Evolutionary conservation across 2,329 filamentous ascomycete genomes (phyloP).

Genomic region (Didymella pomorum): DNA sequence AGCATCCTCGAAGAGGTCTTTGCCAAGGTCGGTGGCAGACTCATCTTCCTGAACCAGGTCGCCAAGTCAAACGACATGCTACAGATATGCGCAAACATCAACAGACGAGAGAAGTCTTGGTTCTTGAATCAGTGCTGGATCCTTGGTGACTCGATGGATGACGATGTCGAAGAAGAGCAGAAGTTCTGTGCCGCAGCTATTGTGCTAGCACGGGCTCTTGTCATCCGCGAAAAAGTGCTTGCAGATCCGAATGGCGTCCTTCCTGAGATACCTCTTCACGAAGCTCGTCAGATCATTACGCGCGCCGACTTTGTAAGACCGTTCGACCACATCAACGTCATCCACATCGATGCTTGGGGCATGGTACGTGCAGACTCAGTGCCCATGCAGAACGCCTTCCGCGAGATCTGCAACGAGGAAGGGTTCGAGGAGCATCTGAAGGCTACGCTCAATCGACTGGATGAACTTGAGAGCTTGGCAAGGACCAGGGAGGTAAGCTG

Average conservation of each 20-base stretch:
- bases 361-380: slow-evolving; percentile 92
- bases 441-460: slow-evolving; percentile 81
- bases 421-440: slow-evolving; percentile 86
- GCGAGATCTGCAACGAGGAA: slow-evolving; percentile 75
- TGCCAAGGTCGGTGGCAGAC: slow-evolving; percentile 82
- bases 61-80: slow-evolving; percentile 85
- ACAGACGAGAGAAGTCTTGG: slow-evolving; percentile 75
- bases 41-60: slow-evolving; percentile 87
- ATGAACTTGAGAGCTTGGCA: slow-evolving; percentile 89
- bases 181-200: slow-evolving; percentile 96
- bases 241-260: slow-evolving; percentile 72
- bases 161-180: slow-evolving; percentile 97
- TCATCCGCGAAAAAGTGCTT: slow-evolving; percentile 73
- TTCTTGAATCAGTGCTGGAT: slow-evolving; percentile 82
- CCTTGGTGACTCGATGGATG: slow-evolving; percentile 79
- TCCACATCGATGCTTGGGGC: slow-evolving; percentile 87
- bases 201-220: slow-evolving; percentile 86
- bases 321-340: slow-evolving; percentile 92
- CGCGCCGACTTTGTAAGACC: slow-evolving; percentile 89
- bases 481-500: slow-evolving; percentile 90
- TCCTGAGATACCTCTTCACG: slow-evolving; percentile 67
- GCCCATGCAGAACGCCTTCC: slow-evolving; percentile 93
- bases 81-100: slow-evolving; percentile 76
- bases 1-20: slow-evolving; percentile 78
- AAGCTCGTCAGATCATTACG: slow-evolving; percentile 79